Conservation (phyloP, 2,329 filamentous ascomycete genomes). For the Neonectria coccinea region DNA sequence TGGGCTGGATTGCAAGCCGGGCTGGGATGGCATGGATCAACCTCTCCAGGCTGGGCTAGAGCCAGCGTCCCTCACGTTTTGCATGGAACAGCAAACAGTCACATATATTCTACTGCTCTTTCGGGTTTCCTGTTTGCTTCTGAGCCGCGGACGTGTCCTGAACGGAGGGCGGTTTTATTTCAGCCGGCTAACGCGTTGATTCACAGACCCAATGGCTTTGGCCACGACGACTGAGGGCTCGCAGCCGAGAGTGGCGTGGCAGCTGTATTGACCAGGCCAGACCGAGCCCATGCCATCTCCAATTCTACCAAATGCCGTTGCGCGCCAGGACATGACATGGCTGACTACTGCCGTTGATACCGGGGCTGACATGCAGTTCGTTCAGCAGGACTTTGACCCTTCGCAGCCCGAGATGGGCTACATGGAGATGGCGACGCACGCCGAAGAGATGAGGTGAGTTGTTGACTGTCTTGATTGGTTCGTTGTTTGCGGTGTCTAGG, state of each 20-base stretch:
- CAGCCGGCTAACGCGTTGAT: conserved; percentile 20
- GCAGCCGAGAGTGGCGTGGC: conserved; percentile 17
- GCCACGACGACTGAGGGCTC: neutral
- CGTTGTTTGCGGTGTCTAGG: conserved; percentile 5
- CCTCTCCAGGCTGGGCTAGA: conserved; percentile 9
- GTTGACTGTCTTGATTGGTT: conserved; percentile 42
- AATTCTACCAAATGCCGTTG: conserved; percentile 19
- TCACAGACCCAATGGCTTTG: conserved; percentile 9
- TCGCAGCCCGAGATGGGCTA: conserved; percentile 66
- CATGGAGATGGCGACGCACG: conserved; percentile 62
- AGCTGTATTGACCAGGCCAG: conserved; percentile 17
- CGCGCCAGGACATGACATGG: conserved; percentile 19
- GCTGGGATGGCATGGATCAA: conserved; percentile 23
- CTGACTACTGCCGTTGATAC: conserved; percentile 20
- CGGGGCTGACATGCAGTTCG: conserved; percentile 39
- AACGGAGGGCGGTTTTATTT: conserved; percentile 6
- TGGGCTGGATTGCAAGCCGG: conserved; percentile 23
- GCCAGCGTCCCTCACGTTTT: conserved; percentile 6
- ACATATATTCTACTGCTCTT: neutral
- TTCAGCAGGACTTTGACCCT: conserved; percentile 66
- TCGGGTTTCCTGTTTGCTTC: conserved; percentile 5
- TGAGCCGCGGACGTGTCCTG: conserved; percentile 4
- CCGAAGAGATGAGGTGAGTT: conserved; percentile 67
- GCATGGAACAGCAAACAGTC: conserved; percentile 25
- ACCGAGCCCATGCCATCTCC: conserved; percentile 1